Base-by-base conservation (phyloP, 202 grass and related monocot genomes). In the Eragrostis tef region DNA sequence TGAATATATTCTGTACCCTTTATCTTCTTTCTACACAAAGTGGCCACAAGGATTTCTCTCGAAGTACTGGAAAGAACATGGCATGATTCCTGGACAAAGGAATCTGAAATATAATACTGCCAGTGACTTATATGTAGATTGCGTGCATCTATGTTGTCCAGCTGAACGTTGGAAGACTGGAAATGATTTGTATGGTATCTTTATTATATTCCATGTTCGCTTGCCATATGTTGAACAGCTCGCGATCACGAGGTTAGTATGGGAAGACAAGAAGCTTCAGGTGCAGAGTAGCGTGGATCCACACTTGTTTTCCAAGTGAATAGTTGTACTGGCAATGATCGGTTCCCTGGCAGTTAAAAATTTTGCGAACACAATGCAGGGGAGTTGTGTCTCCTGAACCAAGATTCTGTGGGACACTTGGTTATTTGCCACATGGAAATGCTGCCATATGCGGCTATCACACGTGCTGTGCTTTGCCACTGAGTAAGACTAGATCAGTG, bases 181-280 rank as follows among this genome's bases (percentile, higher is more conserved):
- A 42, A 20, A 73, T 67, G 69, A 80, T 46, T 10, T 79, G 46
- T 65, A 51, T 75, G 84, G 3, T 52, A 15, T 51, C 50, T 74
- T 86, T 74, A 68, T 71, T 72, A 29, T 72, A 71, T 79, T 79
- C 16, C 67, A 29, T 65, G 27, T 41, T 81, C 31, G 70, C 29
- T 31, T 76, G 71, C 52, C 70, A 69, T 62, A 44, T 62, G 51
- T 48, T 81, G 1, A 70, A 62, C 64, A 69, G 21, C 67, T 79
- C 31, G 62, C 65, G 44, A 2, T 6, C n/a, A 5, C 39, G 3
- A 22, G n/a, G 2, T 76, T 50, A 81, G 27, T 39, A 6, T 70
- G 85, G 62, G 44, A 21, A 26, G 64, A 81, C 85, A 82, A 70
- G 71, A 82, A 77, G 85, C 71, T 82, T 77, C 69, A 48, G 15